Percentiles rank a stretch among this genome's conserved stretches.
These are phyloP conservation scores for Diaporthe aspalathi DNA, from an alignment of 2,329 filamentous ascomycete species.

Conservation along the genomic window DNA sequence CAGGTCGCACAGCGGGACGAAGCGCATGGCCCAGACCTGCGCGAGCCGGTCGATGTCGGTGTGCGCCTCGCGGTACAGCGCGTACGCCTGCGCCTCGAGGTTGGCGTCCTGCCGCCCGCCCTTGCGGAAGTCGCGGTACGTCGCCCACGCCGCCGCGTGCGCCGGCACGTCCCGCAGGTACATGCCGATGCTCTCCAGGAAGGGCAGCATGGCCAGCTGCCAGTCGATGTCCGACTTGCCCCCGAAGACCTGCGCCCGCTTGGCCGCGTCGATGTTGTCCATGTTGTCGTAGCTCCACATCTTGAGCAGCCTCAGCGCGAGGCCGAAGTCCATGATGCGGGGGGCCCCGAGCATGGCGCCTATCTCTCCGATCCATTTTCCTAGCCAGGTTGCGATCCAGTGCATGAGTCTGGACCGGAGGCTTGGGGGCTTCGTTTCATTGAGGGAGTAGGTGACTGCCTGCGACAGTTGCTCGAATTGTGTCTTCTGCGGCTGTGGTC, in stretches of 20 bases:
- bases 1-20: background rate
- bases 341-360: background rate
- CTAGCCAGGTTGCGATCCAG: background rate
- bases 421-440: background rate
- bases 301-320: background rate
- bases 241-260: background rate
- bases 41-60: background rate
- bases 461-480: background rate
- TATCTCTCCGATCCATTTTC: background rate
- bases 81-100: background rate
- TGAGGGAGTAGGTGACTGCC: background rate
- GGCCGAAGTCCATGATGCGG: background rate
- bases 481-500: background rate
- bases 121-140: background rate
- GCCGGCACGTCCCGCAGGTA: background rate
- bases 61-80: background rate
- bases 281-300: conserved; percentile 1
- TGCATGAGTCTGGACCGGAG: background rate
- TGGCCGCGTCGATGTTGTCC: background rate
- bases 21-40: conserved; percentile 8
- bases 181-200: conserved; percentile 4
- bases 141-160: background rate
- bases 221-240: background rate
- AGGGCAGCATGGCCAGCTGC: background rate
- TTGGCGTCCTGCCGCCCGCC: background rate